Evolutionary conservation across 306 rosid species (phyloP), one percentile per base, ranked within the genome.

Genomic region (Gynostemma pentaphyllum): DNA sequence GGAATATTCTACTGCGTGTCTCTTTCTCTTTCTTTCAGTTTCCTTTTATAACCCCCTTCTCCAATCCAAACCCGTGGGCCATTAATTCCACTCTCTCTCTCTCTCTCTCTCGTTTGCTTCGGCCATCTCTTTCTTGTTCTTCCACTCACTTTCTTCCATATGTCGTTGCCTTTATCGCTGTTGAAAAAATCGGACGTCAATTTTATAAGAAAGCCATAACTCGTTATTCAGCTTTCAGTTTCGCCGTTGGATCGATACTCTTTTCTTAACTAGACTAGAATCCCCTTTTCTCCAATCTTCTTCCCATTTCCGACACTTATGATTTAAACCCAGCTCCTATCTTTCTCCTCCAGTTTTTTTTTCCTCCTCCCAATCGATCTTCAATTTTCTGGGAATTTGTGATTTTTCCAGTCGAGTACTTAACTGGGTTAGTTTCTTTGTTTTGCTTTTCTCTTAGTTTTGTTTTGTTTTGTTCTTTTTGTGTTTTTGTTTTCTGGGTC

Each of bases 391-490:
- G 10, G 45, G 30, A 11, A 32, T 22, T 36, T 12, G 2, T 62
- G 47, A 32, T 48, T 34, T 18, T 7, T 45, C 29, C 29, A 70
- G 68, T 63, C 70, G 62, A 49, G 0, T 73, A 72, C 65, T 74
- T 40, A 69, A 45, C 67, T 21, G 75, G 75, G 87, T 87, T 49
- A 81, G 87, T 76, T 28, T 42, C 63, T 39, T 4, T 39, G 18
- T 21, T 29, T 70, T 39, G 27, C 41, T 34, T n/a, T 41, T 27
- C 42, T 21, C 71, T 55, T 46, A 28, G 18, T 28, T 34, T 18
- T 28, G 48, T 5, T 5, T 21, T 41, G 22, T 22, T 68, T 1
- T 9, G 16, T 4, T 57, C 4, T 18, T 36, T 57, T 15, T 7
- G 16, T 34, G 29, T 24, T 69, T 54, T 29, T 13, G 4, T 13